Base-by-base conservation (phyloP, 2,329 filamentous ascomycete genomes). In the Fusarium pseudonygamai region DNA sequence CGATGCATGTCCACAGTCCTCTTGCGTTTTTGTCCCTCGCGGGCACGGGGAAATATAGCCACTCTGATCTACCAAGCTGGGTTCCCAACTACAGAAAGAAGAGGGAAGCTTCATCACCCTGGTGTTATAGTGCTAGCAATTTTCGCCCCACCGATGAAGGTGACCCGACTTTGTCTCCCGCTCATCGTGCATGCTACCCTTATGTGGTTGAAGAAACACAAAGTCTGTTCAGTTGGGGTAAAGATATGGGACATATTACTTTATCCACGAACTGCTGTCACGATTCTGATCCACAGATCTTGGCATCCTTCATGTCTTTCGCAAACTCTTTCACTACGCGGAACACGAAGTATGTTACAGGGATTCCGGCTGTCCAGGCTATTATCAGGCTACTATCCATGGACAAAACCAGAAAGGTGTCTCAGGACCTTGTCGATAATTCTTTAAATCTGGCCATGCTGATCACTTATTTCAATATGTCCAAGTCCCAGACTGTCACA, bases 381-480 rank as follows among this genome's bases (percentile, higher is more conserved):
- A 28, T 61, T 18, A 32, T 67, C 30, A 50, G 30, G 11, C 40
- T 67, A 15, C 12, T 67, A 20, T 40, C 22, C 12, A 26, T 53
- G 22, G 30, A 55, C 28, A 32, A 32, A 39, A 39, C 26, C 20
- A 34, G 37, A 34, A 15, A 9, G 9, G 26, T 40, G 22, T 47
- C 40, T 36, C 55, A 45, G 22, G 55, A 34, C 4, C 36, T 68
- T 32, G 24, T 49, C 56, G 46, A 53, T 9, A 43, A 18, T 28
- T 47, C 46, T 53, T 53, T 67, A 46, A 55, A 67, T 37, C 26
- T 67, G 20, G 36, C 63, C 7, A 24, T 68, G 63, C 22, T 67
- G 30, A 61, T 55, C 18, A 40, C 30, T 13, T 61, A 46, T 60
- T 49, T 61, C 36, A 61, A 67, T 42, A 59, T 47, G 37, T 7